These are phyloP conservation scores for Cyberlindnera euphorbiae DNA, from an alignment of 805 yeast genomes.

Conservation along the genomic window DNA sequence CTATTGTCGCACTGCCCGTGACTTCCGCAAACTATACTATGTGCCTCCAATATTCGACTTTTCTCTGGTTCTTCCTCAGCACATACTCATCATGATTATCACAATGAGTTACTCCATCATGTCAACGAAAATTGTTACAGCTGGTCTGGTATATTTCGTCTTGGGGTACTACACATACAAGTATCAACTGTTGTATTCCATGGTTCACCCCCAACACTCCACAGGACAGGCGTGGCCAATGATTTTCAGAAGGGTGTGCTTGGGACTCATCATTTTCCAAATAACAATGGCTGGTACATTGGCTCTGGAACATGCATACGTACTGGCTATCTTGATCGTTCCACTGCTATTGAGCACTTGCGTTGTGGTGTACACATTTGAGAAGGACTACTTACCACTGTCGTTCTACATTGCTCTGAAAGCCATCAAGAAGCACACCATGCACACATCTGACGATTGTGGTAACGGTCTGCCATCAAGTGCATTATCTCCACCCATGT, in stretches of 20 bases:
- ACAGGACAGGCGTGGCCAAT: conserved; percentile 97
- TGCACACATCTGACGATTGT: not conserved
- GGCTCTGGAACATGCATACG: conserved; percentile 74
- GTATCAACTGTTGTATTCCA: conserved; percentile 83
- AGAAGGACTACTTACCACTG: conserved; percentile 75
- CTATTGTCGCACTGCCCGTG: conserved; percentile 77
- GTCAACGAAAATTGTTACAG: conserved; percentile 81
- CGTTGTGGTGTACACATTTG: conserved; percentile 71
- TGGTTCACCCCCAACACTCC: conserved; percentile 94
- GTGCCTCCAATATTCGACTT: conserved; percentile 91
- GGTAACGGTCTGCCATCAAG: conserved; percentile 1
- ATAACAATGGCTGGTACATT: conserved; percentile 91
- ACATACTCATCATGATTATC: conserved; percentile 78
- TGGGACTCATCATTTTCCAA: conserved; percentile 82
- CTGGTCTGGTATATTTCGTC: conserved; percentile 80
- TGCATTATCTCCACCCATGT: not conserved
- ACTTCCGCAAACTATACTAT: conserved; percentile 59
- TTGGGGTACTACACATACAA: conserved; percentile 87
- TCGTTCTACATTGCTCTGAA: conserved; percentile 83
- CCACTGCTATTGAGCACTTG: conserved; percentile 75
- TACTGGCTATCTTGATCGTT: conserved; percentile 61
- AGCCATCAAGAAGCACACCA: conserved; percentile 41
- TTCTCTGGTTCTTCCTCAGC: conserved; percentile 88
- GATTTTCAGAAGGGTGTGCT: conserved; percentile 72
- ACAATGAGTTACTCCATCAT: conserved; percentile 84